Evolutionary conservation across 2,329 filamentous ascomycete species (phyloP), one percentile per base, ranked within the genome.

Genomic region (Coccinonectria pachysandricola): DNA sequence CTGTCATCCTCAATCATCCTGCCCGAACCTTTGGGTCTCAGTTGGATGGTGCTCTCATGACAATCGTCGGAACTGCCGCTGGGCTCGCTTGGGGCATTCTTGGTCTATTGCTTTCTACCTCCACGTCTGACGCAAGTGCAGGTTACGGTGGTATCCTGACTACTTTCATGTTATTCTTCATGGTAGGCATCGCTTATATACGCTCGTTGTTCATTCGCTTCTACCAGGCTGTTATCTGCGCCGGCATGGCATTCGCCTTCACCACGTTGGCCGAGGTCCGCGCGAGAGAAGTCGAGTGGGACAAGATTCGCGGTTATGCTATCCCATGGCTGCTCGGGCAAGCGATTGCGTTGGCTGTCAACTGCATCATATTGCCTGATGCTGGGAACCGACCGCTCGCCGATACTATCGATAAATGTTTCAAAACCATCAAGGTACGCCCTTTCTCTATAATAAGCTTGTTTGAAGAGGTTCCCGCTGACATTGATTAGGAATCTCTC

Each of bases 291-390:
- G 55, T 71, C 5, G 46, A 54, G 5, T 74, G 69, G 68, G 30
- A 36, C 13, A 71, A 68, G 37, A 39, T 72, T 3, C 58, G 62
- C 32, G 52, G 55, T 23, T 75, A 69, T 42, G 68, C 59, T 3
- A 54, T 74, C 16, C 65, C 71, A 2, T 75, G 68, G 67, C 44
- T 65, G 2, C 32, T 71, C 6, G 71, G 71, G 0, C 67, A 74
- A 40, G 65, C 55, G 2, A 58, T 75, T 26, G 60, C 62, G 24
- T 48, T 75, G 17, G 26, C 60, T 10, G 50, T 71, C 13, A 69
- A 66, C 37, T 45, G 59, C 19, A 26, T 56, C 7, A 37, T 75
- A 4, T 61, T 61, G 33, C 70, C 71, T 3, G 68, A 73, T 43
- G 62, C 66, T n/a, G 70, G 70, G 4, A 60, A 69, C 8, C 58